A percentile compares a stretch with the other conserved stretches of the same genome.
Evolutionary conservation across 2,329 filamentous ascomycete species (phyloP).

Genomic region (Drechslerella dactyloides): DNA sequence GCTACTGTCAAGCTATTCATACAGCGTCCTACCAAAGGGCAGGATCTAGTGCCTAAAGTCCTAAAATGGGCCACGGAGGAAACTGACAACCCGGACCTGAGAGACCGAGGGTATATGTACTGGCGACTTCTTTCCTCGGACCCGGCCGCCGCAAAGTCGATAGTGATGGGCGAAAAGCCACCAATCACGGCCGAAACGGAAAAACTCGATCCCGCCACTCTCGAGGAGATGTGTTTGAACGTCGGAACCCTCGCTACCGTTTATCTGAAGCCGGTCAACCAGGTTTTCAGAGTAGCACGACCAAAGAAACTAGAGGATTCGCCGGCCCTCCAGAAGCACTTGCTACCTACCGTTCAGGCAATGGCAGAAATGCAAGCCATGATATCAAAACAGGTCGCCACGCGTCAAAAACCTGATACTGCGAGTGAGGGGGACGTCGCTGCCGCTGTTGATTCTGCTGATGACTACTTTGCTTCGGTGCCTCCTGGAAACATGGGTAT

Average conservation of each 20-base stretch:
- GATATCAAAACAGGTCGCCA: constrained; percentile 60
- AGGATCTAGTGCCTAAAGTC: constrained; percentile 89
- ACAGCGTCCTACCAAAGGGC: constrained; percentile 90
- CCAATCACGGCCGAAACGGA: constrained; percentile 95
- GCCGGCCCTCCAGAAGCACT: constrained; percentile 80
- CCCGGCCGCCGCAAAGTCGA: constrained; percentile 79
- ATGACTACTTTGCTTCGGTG: constrained; percentile 54
- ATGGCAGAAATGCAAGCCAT: constrained; percentile 53
- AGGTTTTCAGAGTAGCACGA: constrained; percentile 89
- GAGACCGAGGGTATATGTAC: constrained; percentile 98
- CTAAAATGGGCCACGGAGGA: constrained; percentile 99
- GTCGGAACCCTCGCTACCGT: constrained; percentile 96
- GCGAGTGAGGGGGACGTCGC: constrained; percentile 66
- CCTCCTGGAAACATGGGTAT: constrained; percentile 50
- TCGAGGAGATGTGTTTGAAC: constrained; percentile 96
- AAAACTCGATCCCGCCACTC: constrained; percentile 83
- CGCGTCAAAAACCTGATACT: constrained; percentile 67
- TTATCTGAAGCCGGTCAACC: constrained; percentile 96
- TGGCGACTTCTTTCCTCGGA: constrained; percentile 95
- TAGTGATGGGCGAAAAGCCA: constrained; percentile 98
- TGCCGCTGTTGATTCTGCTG: constrained; percentile 63
- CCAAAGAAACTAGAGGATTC: constrained; percentile 79
- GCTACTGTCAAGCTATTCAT: constrained; percentile 98
- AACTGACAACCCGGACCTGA: constrained; percentile 96
- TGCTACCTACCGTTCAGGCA: constrained; percentile 64